A percentile compares a stretch with the other conserved stretches of the same genome.
Evolutionary conservation across 495 filamentous ascomycete genomes (phyloP).

Genomic region (Podospora bellae-mahoneyi): DNA sequence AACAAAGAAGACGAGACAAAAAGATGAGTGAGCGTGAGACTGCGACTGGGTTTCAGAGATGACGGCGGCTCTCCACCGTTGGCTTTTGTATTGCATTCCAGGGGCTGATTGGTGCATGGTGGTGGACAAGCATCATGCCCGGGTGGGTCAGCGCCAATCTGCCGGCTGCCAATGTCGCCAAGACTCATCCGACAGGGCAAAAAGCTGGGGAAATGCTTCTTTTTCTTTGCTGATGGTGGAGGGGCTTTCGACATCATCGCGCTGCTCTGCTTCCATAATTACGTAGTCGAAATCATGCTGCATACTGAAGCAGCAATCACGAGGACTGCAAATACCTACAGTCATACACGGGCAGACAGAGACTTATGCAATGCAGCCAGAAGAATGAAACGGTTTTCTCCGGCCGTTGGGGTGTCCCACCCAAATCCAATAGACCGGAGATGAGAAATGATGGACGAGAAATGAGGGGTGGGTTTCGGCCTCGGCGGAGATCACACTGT

Average conservation of each 20-base stretch:
- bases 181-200: constrained; percentile 2
- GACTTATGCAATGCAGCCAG: background rate
- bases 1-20: background rate
- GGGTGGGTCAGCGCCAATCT: constrained; percentile 9
- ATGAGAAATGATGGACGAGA: constrained; percentile 4
- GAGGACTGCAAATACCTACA: background rate
- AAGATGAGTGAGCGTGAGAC: background rate
- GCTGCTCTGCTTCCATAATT: constrained; percentile 7
- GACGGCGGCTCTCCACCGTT: constrained; percentile 3
- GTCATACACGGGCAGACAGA: no score
- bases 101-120: constrained; percentile 3
- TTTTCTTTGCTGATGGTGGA: constrained; percentile 4
- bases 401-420: constrained; percentile 1
- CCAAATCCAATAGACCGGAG: constrained; percentile 11
- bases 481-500: background rate
- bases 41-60: constrained; percentile 8
- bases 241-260: constrained; percentile 1
- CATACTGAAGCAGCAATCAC: background rate
- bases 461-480: constrained; percentile 11
- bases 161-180: constrained; percentile 9
- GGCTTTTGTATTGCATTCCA: background rate
- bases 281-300: background rate
- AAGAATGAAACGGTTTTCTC: background rate
- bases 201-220: constrained; percentile 16
- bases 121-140: background rate